Evolutionary conservation across 2,329 filamentous ascomycete species (phyloP).

Genomic region (Penicillium sp.): DNA sequence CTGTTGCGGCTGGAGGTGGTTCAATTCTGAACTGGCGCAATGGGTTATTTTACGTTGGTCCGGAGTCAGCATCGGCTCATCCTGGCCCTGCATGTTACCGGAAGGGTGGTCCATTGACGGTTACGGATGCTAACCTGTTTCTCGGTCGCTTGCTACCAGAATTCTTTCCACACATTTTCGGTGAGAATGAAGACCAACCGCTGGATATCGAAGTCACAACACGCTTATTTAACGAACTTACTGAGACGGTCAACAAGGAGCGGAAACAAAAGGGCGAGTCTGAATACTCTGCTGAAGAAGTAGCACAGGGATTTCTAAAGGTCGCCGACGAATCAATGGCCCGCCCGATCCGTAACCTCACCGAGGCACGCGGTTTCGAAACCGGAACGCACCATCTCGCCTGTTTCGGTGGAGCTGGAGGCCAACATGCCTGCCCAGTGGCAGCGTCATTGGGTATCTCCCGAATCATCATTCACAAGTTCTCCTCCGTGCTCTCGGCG

Average conservation of each 20-base stretch:
- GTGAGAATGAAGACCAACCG: constrained; percentile 82
- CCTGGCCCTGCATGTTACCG: constrained; percentile 91
- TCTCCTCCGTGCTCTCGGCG: constrained; percentile 88
- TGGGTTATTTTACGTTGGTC: constrained; percentile 88
- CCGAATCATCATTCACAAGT: constrained; percentile 85
- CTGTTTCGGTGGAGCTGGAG: constrained; percentile 89
- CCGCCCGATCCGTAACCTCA: constrained; percentile 84
- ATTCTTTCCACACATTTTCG: constrained; percentile 96
- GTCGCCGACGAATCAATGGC: constrained; percentile 51
- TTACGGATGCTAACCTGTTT: constrained; percentile 90
- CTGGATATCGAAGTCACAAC: constrained; percentile 77
- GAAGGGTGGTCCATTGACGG: constrained; percentile 86
- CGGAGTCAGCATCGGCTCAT: constrained; percentile 88
- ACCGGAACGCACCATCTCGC: constrained; percentile 88
- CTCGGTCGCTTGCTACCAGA: constrained; percentile 84
- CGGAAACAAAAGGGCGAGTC: constrained; percentile 47
- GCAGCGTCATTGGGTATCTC: constrained; percentile 82
- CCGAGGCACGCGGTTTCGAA: constrained; percentile 90
- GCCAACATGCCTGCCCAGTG: constrained; percentile 90
- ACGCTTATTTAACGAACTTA: constrained; percentile 74
- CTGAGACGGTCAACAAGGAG: constrained; percentile 64
- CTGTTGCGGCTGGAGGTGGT: constrained; percentile 82
- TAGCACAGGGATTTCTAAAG: constrained; percentile 48
- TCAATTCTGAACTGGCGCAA: constrained; percentile 80
- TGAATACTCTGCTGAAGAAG: constrained; percentile 56